Percentiles rank a stretch among this genome's conserved stretches.
Conservation (phyloP, 2,329 filamentous ascomycete species). For the Bipolaris zeicola region DNA sequence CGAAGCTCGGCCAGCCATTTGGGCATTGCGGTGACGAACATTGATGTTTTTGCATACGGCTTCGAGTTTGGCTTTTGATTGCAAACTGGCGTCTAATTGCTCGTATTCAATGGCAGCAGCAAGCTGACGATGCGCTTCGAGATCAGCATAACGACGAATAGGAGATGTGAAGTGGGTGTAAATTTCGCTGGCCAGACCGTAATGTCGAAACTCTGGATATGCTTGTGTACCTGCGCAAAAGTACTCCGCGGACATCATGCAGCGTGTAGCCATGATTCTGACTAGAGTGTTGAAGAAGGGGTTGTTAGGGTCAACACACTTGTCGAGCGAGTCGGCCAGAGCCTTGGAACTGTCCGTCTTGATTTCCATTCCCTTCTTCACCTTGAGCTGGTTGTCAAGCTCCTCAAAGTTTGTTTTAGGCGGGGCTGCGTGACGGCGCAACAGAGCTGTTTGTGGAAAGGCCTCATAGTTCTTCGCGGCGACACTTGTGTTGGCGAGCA, state of each 20-base stretch:
- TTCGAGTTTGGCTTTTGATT: slow-evolving; percentile 83
- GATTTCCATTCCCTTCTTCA: slow-evolving; percentile 81
- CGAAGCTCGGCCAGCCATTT: slow-evolving; percentile 89
- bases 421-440: slow-evolving; percentile 88
- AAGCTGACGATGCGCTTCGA: slow-evolving; percentile 91
- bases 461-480: slow-evolving; percentile 87
- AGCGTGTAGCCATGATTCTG: slow-evolving; percentile 94
- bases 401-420: slow-evolving; percentile 98
- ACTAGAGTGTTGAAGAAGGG: slow-evolving; percentile 99
- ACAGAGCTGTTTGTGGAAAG: slow-evolving; percentile 92
- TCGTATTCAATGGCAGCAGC: slow-evolving; percentile 95
- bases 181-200: slow-evolving; percentile 93
- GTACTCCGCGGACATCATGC: slow-evolving; percentile 99
- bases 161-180: slow-evolving; percentile 99
- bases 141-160: slow-evolving; percentile 96
- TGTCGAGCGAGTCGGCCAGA: slow-evolving; percentile 90
- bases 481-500: slow-evolving; percentile 95
- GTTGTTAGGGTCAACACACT: slow-evolving; percentile 76
- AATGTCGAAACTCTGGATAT: slow-evolving; percentile 94
- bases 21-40: slow-evolving; percentile 92
- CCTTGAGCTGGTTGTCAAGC: slow-evolving; percentile 84
- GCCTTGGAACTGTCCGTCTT: slow-evolving; percentile 85
- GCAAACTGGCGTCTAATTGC: slow-evolving; percentile 77
- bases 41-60: slow-evolving; percentile 99
- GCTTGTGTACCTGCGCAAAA: slow-evolving; percentile 94